These are phyloP conservation scores for Wickerhamiella alocasiicola DNA, from an alignment of 805 yeast species.

Conservation along the genomic window DNA sequence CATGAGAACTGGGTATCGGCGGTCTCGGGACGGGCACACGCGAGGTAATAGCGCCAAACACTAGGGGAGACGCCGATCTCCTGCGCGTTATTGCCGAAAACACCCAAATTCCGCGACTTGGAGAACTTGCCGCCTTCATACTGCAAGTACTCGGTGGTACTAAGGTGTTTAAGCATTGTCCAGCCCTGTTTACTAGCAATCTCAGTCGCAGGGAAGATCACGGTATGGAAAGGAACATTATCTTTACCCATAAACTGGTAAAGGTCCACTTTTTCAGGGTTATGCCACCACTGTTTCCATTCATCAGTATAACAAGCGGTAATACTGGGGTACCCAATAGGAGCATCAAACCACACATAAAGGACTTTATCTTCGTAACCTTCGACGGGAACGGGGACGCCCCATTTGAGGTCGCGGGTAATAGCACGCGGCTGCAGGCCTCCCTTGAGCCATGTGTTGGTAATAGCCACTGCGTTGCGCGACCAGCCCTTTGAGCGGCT, in stretches of 20 bases:
- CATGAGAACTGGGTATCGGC: conserved; percentile 96
- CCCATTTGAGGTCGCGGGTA: conserved; percentile 96
- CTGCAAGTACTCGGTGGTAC: conserved; percentile 92
- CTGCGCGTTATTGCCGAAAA: conserved; percentile 93
- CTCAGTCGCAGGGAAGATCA: conserved; percentile 88
- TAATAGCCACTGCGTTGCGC: conserved; percentile 75
- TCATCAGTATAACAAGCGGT: conserved; percentile 78
- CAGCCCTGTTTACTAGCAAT: conserved; percentile 80
- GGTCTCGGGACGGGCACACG: conserved; percentile 86
- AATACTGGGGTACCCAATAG: conserved; percentile 91
- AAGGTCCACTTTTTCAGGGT: conserved; percentile 76
- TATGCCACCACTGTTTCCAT: conserved; percentile 91
- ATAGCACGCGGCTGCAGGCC: conserved; percentile 91
- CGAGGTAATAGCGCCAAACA: conserved; percentile 95
- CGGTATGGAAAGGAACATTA: conserved; percentile 97
- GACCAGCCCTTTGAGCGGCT: conserved; percentile 79
- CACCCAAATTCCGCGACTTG: conserved; percentile 96
- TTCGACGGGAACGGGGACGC: conserved; percentile 91
- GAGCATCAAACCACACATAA: conserved; percentile 98
- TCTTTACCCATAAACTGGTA: conserved; percentile 99
- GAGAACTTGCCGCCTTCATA: conserved; percentile 98
- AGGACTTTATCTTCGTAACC: conserved; percentile 79
- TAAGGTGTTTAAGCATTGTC: conserved; percentile 84
- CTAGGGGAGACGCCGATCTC: conserved; percentile 84
- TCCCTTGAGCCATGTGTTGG: conserved; percentile 86